Percentiles rank a stretch among this genome's conserved stretches.
Conservation (phyloP, 108 stramenopile species). For the Epipyxis sp. region DNA sequence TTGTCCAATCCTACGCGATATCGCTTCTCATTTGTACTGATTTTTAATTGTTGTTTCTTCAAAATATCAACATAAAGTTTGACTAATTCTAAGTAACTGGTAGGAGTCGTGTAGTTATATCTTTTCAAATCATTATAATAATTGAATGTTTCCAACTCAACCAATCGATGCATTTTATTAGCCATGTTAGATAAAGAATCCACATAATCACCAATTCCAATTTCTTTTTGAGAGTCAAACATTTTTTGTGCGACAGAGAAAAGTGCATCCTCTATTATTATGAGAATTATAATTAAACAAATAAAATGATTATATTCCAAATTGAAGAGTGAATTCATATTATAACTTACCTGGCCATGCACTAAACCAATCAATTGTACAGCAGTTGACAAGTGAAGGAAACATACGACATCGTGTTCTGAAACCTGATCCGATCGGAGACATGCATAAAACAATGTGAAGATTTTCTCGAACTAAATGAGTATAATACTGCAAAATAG, state of each 20-base stretch:
- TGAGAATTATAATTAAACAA: constrained; percentile 72
- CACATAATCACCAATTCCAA: constrained; percentile 55
- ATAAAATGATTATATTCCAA: constrained; percentile 44
- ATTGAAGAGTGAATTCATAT: background rate
- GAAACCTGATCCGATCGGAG: constrained; percentile 67
- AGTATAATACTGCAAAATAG: constrained; percentile 51
- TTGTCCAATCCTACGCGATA: constrained; percentile 56
- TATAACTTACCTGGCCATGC: constrained; percentile 75
- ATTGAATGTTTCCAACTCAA: constrained; percentile 44
- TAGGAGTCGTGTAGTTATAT: constrained; percentile 61
- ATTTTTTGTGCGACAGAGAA: constrained; percentile 64
- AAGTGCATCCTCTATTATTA: constrained; percentile 67
- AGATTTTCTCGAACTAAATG: constrained; percentile 60
- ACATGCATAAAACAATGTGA: constrained; percentile 62
- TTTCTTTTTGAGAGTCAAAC: constrained; percentile 47
- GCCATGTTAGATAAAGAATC: constrained; percentile 49
- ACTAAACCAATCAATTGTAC: constrained; percentile 67
- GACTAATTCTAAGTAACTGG: constrained; percentile 61
- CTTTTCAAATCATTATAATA: constrained; percentile 49
- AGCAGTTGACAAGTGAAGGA: constrained; percentile 60
- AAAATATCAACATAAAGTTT: constrained; percentile 57
- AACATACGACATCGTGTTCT: constrained; percentile 57
- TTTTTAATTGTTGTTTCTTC: constrained; percentile 45
- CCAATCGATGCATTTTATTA: constrained; percentile 55
- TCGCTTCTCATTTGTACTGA: constrained; percentile 45